phyloP scores from a whole-genome alignment of 176 grass and related monocot species.

The Paspalum notatum region DNA sequence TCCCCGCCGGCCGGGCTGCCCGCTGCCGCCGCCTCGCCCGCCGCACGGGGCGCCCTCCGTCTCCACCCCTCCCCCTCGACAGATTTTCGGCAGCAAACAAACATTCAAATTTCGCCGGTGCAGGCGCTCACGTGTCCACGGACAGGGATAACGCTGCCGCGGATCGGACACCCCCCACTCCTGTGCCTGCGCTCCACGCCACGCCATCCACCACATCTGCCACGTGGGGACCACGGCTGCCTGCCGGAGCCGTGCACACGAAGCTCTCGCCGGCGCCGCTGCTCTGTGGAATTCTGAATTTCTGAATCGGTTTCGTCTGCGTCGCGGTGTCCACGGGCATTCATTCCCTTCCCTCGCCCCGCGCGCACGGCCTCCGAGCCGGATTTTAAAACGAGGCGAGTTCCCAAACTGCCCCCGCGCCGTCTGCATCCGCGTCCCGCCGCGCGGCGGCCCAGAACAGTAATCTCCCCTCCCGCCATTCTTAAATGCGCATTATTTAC shows the following conservation, averaged over 20 bases:
- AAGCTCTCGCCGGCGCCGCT: background rate
- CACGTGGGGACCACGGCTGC: background rate
- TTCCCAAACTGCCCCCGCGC: background rate
- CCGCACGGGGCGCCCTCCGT: background rate
- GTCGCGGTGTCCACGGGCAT: constrained; percentile 10
- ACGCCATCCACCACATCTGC: background rate
- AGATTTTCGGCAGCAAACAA: background rate
- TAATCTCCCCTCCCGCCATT: background rate
- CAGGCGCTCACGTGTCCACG: constrained; percentile 40
- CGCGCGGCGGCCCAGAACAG: background rate
- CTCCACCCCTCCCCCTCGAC: too few relatives aligned
- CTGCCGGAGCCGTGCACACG: background rate
- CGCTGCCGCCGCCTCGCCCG: background rate
- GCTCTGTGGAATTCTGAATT: too few relatives aligned
- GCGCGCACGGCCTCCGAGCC: too few relatives aligned
- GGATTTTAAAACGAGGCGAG: rapidly evolving
- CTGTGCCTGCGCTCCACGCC: too few relatives aligned
- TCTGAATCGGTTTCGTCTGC: background rate
- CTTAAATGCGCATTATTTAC: constrained; percentile 26
- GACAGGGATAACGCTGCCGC: background rate
- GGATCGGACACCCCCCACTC: too few relatives aligned
- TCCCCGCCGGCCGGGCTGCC: background rate
- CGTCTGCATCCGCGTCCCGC: background rate
- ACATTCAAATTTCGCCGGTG: constrained; percentile 28
- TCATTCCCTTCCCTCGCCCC: too few relatives aligned